Evolutionary conservation across 371 early-diverging fungal species (phyloP).

Genomic region (Basidiobolus meristosporus): DNA sequence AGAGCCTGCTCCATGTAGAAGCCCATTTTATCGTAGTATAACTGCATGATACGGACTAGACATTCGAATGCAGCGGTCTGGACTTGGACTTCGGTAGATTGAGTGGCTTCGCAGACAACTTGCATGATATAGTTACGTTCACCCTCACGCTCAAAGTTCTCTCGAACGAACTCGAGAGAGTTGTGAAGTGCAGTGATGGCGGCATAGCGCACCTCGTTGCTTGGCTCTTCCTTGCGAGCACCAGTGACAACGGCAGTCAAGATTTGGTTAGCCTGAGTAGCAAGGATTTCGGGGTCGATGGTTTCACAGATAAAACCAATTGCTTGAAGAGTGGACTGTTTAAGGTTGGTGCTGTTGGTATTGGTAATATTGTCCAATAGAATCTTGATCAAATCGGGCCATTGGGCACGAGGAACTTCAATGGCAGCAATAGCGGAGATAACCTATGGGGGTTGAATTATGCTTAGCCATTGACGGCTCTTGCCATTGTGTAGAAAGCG

Average conservation of each 20-base stretch:
- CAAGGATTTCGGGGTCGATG: constrained; percentile 53
- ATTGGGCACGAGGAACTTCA: constrained; percentile 65
- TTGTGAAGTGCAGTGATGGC: constrained; percentile 81
- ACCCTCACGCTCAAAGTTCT: constrained; percentile 78
- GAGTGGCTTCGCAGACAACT: constrained; percentile 90
- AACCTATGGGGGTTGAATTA: constrained; percentile 15
- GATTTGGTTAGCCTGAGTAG: constrained; percentile 62
- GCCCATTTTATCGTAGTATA: constrained; percentile 88
- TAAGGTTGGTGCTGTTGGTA: constrained; percentile 31
- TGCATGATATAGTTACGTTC: constrained; percentile 96
- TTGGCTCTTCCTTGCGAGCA: constrained; percentile 74
- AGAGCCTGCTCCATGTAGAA: constrained; percentile 89
- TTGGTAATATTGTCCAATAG: constrained; percentile 51
- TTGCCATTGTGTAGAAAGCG: background rate
- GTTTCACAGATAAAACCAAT: constrained; percentile 85
- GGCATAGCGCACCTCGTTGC: constrained; percentile 66
- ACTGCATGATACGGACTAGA: constrained; percentile 83
- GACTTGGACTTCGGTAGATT: constrained; percentile 45
- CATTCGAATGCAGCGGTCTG: constrained; percentile 83
- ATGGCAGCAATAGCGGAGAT: constrained; percentile 81
- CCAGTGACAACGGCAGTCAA: constrained; percentile 85
- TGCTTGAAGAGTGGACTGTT: constrained; percentile 61
- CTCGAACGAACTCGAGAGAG: constrained; percentile 79
- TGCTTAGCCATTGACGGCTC: background rate
- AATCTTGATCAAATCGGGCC: constrained; percentile 65